Evolutionary conservation across 345 rosid species (phyloP).

Genomic region (Laguncularia racemosa): DNA sequence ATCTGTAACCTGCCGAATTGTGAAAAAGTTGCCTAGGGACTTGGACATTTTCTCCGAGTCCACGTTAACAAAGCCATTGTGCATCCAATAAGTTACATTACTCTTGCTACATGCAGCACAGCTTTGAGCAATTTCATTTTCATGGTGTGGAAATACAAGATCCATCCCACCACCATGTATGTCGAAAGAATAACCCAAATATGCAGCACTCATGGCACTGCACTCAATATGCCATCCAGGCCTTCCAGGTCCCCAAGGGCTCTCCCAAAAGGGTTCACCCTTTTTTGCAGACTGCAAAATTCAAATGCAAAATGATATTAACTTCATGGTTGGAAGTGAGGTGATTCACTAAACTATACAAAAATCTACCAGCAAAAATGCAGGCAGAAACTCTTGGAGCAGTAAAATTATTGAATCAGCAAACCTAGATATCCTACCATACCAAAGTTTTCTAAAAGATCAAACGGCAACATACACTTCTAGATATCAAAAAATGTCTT

Average conservation of each 20-base stretch:
- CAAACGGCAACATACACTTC: no score
- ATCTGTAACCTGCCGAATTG: conserved; percentile 84
- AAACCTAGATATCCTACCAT: no score
- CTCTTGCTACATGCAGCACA: conserved; percentile 84
- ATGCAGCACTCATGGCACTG: conserved; percentile 92
- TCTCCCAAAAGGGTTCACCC: conserved; percentile 94
- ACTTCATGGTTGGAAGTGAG: no score
- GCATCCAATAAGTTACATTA: conserved; percentile 78
- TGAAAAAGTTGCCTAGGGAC: conserved; percentile 94
- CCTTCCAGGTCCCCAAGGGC: conserved; percentile 97
- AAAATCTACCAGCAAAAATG: background rate
- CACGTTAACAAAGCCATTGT: conserved; percentile 91
- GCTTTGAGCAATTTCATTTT: conserved; percentile 97
- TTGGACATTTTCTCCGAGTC: conserved; percentile 98
- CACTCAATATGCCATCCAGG: conserved; percentile 99
- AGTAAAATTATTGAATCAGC: no score
- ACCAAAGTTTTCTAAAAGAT: no score
- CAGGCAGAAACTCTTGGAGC: background rate
- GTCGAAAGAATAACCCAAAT: conserved; percentile 81
- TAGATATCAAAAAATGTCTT: no score
- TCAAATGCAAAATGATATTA: background rate
- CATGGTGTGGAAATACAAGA: conserved; percentile 98
- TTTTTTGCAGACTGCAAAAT: conserved; percentile 64
- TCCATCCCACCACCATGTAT: conserved; percentile 99
- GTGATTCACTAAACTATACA: background rate